These are phyloP conservation scores for Puccinia horiana DNA, from an alignment of 1,284 basidiomycete species.

Conservation along the genomic window DNA sequence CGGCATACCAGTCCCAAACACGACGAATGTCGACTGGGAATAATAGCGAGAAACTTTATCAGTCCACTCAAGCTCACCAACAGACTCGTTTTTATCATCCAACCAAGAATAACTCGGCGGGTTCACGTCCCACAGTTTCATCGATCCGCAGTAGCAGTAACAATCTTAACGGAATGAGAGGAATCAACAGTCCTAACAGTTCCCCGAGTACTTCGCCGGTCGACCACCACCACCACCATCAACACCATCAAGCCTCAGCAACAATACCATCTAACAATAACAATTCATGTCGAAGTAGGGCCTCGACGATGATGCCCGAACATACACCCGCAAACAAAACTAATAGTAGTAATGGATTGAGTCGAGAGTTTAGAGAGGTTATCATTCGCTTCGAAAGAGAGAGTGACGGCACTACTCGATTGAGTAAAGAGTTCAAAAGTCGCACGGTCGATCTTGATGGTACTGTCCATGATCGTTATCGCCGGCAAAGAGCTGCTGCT, in stretches of 20 bases:
- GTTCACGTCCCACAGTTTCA: not conserved
- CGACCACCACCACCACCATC: not conserved
- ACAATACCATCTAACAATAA: not conserved
- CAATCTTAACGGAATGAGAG: not conserved
- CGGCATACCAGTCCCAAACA: not conserved
- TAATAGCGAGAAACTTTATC: not conserved
- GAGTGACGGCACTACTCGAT: not conserved
- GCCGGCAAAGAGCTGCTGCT: constrained; percentile 25
- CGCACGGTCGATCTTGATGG: constrained; percentile 32
- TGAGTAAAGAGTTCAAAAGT: constrained; percentile 8
- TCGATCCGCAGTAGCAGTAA: not conserved
- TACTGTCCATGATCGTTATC: constrained; percentile 35
- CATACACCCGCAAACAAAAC: not conserved
- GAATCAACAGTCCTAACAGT: not conserved
- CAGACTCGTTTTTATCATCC: not conserved
- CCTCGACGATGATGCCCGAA: not conserved
- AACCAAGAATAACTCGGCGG: not conserved
- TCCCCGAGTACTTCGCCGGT: not conserved
- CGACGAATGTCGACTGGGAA: constrained; percentile 12
- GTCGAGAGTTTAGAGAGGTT: constrained; percentile 14
- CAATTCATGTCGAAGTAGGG: not conserved
- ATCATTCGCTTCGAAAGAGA: constrained; percentile 30
- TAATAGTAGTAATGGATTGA: not conserved
- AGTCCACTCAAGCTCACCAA: not conserved
- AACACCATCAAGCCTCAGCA: not conserved